Conservation (phyloP, 2,329 filamentous ascomycete species). For the Alternaria conjuncta region DNA sequence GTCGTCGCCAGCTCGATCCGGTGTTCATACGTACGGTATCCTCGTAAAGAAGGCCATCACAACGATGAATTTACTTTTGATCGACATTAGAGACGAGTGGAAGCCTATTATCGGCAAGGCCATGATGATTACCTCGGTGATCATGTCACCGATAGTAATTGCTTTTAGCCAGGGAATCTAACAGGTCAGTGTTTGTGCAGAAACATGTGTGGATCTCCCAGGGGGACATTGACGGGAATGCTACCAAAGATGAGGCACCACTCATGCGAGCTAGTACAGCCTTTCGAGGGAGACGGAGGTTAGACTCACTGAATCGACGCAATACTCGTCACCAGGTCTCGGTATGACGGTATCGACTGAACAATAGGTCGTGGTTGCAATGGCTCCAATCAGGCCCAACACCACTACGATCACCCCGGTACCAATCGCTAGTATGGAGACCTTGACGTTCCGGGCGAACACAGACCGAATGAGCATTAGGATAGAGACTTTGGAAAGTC, state of each 20-base stretch:
- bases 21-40: conserved; percentile 1
- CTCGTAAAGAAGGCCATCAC: conserved; percentile 11
- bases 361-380: conserved; percentile 4
- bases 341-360: conserved; percentile 1
- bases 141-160: background rate
- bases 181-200: background rate
- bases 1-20: background rate
- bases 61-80: conserved; percentile 1
- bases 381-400: background rate
- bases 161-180: conserved; percentile 7
- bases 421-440: background rate
- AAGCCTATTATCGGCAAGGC: conserved; percentile 6
- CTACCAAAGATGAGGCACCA: background rate
- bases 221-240: too few relatives aligned
- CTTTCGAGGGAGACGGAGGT: background rate
- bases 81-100: background rate
- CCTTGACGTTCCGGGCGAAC: background rate
- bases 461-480: conserved; percentile 3
- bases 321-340: background rate
- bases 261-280: background rate
- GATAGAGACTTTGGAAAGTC: conserved; percentile 9
- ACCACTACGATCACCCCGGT: background rate
- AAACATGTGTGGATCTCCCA: background rate
- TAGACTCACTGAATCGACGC: background rate
- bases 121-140: conserved; percentile 2